phyloP scores from a whole-genome alignment of 768 basidiomycete species.

The Mycena vulgaris region DNA sequence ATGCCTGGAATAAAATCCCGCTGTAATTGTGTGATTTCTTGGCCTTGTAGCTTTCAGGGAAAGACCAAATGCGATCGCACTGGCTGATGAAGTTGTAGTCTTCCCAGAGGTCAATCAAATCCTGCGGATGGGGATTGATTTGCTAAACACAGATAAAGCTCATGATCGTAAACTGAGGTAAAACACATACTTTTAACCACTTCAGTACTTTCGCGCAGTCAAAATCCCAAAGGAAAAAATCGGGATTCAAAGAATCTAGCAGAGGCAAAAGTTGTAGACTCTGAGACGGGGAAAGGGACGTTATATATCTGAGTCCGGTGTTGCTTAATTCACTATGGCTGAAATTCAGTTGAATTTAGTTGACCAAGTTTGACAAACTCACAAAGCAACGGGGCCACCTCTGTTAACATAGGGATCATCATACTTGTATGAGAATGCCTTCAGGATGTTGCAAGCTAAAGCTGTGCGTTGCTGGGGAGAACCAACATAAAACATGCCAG shows the following conservation, averaged over 20 bases:
- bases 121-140: background rate
- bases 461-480: background rate
- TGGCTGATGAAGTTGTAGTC: background rate
- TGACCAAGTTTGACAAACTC: too few species aligned
- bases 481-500: background rate
- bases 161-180: background rate
- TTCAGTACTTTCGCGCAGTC: too few species aligned
- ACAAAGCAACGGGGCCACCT: too few species aligned
- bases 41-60: background rate
- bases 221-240: too few species aligned
- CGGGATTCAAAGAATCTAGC: too few species aligned
- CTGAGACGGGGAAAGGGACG: too few species aligned
- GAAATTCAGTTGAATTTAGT: too few species aligned
- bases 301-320: too few species aligned
- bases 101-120: constrained; percentile 2
- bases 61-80: background rate
- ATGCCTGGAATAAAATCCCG: background rate
- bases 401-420: background rate
- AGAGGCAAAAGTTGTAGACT: too few species aligned
- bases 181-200: background rate
- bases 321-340: too few species aligned
- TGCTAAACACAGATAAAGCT: background rate
- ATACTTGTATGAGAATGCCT: background rate
- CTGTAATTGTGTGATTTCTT: too few species aligned
- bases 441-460: background rate